These are phyloP conservation scores for Mucor irregularis DNA, from an alignment of 371 early-diverging fungal species.

Conservation along the genomic window DNA sequence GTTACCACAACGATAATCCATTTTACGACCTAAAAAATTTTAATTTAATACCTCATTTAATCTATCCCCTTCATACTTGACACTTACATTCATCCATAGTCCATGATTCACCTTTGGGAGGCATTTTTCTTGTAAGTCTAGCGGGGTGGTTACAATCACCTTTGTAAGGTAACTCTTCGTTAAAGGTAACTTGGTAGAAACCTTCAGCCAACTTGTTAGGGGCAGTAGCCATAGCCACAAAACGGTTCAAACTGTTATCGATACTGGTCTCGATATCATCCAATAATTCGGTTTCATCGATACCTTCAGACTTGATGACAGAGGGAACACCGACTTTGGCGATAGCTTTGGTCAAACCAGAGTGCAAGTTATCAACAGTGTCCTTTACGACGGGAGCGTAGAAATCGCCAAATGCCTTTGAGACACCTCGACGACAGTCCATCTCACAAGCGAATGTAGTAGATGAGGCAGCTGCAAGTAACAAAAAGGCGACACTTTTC, in stretches of 20 bases:
- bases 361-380: slow-evolving; percentile 29
- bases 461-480: slow-evolving; percentile 2
- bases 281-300: slow-evolving; percentile 34
- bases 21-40: slow-evolving; percentile 34
- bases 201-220: slow-evolving; percentile 36
- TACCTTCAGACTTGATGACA: slow-evolving; percentile 20
- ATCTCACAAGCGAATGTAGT: slow-evolving; percentile 54
- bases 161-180: slow-evolving; percentile 59
- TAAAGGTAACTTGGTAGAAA: slow-evolving; percentile 55
- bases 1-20: slow-evolving; percentile 70
- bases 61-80: background rate
- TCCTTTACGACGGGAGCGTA: slow-evolving; percentile 41
- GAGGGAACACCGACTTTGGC: slow-evolving; percentile 27
- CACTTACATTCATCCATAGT: slow-evolving; percentile 57
- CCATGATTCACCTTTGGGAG: slow-evolving; percentile 59
- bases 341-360: slow-evolving; percentile 30
- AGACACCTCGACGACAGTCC: slow-evolving; percentile 56
- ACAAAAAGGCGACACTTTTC: slow-evolving; percentile 2
- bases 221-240: slow-evolving; percentile 21
- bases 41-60: background rate
- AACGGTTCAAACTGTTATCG: slow-evolving; percentile 17
- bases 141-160: slow-evolving; percentile 65
- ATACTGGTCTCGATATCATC: slow-evolving; percentile 28
- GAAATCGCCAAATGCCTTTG: slow-evolving; percentile 52
- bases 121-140: slow-evolving; percentile 51